Percentiles rank a stretch among this genome's conserved stretches.
phyloP scores from a whole-genome alignment of 176 grass and related monocot genomes.

The Zea mays region DNA sequence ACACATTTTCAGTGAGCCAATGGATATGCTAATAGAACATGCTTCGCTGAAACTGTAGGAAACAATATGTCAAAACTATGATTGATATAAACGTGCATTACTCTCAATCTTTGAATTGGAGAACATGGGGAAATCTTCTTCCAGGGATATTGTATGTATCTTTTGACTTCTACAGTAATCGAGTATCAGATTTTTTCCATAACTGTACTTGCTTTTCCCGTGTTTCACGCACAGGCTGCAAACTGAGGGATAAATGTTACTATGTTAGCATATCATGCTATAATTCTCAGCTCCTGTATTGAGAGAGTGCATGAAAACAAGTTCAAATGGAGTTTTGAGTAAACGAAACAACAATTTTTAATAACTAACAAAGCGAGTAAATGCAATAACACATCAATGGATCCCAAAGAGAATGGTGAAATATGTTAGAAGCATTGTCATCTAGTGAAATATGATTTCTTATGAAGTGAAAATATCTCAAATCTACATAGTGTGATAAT shows the following conservation, averaged over 20 bases:
- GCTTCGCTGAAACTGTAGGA: not conserved
- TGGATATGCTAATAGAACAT: constrained; percentile 8
- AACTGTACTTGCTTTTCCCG: constrained; percentile 89
- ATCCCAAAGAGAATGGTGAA: not conserved
- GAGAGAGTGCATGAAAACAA: not conserved
- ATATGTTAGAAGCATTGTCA: constrained; percentile 2
- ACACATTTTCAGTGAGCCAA: not conserved
- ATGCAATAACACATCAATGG: constrained; percentile 18
- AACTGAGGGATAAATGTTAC: constrained; percentile 49
- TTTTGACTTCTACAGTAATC: constrained; percentile 90
- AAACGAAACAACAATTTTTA: not conserved
- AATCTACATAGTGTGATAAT: not conserved
- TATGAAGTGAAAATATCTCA: not conserved
- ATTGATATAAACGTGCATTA: constrained; percentile 44
- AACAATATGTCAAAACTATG: constrained; percentile 1
- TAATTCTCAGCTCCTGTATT: not conserved
- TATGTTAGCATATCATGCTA: constrained; percentile 30
- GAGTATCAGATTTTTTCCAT: constrained; percentile 94
- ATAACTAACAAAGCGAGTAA: constrained; percentile 10
- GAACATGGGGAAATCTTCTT: constrained; percentile 92
- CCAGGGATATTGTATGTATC: constrained; percentile 67
- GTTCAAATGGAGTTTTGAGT: constrained; percentile 1
- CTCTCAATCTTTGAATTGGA: constrained; percentile 87
- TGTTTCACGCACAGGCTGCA: constrained; percentile 88
- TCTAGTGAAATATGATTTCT: not conserved